Evolutionary conservation across 2,329 filamentous ascomycete species (phyloP).

Genomic region (Dryadomyces quercivorus): DNA sequence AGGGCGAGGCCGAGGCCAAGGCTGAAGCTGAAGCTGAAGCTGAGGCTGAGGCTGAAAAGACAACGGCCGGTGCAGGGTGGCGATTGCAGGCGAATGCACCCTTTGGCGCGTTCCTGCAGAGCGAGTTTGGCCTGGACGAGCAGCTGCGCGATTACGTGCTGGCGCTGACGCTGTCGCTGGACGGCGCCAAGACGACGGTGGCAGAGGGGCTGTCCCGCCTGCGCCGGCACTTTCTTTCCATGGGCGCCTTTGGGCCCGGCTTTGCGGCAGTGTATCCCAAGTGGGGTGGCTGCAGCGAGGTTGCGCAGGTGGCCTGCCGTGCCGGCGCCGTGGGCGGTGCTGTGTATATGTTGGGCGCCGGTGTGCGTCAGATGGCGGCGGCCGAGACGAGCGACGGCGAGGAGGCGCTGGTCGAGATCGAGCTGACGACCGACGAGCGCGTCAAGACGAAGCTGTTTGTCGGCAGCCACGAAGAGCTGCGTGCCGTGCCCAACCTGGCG

Average conservation of each 20-base stretch:
- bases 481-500: not conserved
- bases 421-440: slow-evolving; percentile 43
- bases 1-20: slow-evolving; percentile 16
- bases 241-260: slow-evolving; percentile 76
- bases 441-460: slow-evolving; percentile 45
- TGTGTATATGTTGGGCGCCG: slow-evolving; percentile 74
- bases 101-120: slow-evolving; percentile 46
- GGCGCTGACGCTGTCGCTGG: slow-evolving; percentile 63
- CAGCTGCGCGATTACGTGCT: slow-evolving; percentile 50
- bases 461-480: slow-evolving; percentile 20
- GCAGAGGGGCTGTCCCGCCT: slow-evolving; percentile 59
- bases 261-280: slow-evolving; percentile 86
- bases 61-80: slow-evolving; percentile 31
- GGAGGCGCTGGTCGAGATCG: slow-evolving; percentile 26
- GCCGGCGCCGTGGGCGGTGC: slow-evolving; percentile 84
- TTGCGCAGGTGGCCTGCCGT: slow-evolving; percentile 83
- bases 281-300: slow-evolving; percentile 82
- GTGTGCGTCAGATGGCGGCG: slow-evolving; percentile 31
- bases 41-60: not conserved
- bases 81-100: slow-evolving; percentile 36
- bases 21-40: too few relatives aligned
- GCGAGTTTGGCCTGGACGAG: slow-evolving; percentile 55
- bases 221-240: slow-evolving; percentile 69
- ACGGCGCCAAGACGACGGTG: slow-evolving; percentile 44
- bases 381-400: slow-evolving; percentile 17